Evolutionary conservation across 2,329 filamentous ascomycete genomes (phyloP), one percentile per base, ranked within the genome.

Genomic region (Dryadomyces quercivorus): DNA sequence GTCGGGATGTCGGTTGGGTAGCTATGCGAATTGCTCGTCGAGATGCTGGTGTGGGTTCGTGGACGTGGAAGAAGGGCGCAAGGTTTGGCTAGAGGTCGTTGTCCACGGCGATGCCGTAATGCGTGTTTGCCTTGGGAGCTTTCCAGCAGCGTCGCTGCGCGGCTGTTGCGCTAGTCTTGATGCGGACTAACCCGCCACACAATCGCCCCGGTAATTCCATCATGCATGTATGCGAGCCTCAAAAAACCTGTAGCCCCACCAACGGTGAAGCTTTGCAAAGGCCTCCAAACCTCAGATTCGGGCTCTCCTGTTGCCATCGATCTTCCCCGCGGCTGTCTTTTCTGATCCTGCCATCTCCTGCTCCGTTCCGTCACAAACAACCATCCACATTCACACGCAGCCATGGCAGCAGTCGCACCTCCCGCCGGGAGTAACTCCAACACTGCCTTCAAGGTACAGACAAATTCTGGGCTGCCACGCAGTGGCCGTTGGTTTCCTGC

Each of bases 371-470:
- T 49, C 47, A 21, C 43, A 21, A 22, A 12, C 22, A 48, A 10
- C 45, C 9, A 38, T 8, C 16, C 38, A 52, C 47, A 50, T 18
- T 40, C 8, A 36, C n/a, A n/a, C 13, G 50, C 21, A 40, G 68
- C 59, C 54, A 75, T 73, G 70, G 69, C 72, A 61, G 69, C 70
- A 61, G 69, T 75, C 69, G 70, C 75, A 61, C 65, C 69, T 58
- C 65, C 69, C 58, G 63, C 69, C 69, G 60, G 66, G 62, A 64
- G 70, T 58, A 51, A 69, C 60, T 67, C 71, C 60, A 78, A 80
- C 72, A 72, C 74, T 62, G 73, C 78, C 59, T 82, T 82, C 67
- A 75, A 76, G 65, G 78, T 81, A 72, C 60, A 72, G 61, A 72
- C 60, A 72, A 61, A 50, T 51, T 16, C 20, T 40, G 4, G 26